These are phyloP conservation scores for Candida corydali DNA, from an alignment of 805 yeast genomes.

Conservation along the genomic window DNA sequence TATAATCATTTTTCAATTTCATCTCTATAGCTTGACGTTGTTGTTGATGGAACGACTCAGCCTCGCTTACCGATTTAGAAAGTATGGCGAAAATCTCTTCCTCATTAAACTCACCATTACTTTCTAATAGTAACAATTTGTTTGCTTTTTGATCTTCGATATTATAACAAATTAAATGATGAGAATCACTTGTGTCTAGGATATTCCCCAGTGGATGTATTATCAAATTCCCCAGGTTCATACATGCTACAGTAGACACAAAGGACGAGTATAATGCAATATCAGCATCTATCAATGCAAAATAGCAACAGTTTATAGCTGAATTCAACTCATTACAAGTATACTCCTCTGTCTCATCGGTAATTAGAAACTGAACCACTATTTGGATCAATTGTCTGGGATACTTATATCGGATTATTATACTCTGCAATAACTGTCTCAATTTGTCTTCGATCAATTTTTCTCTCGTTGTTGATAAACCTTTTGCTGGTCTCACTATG, in stretches of 20 bases:
- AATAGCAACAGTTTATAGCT: constrained; percentile 65
- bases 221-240: constrained; percentile 23
- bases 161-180: constrained; percentile 64
- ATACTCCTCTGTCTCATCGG: constrained; percentile 16
- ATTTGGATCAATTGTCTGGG: constrained; percentile 65
- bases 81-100: constrained; percentile 49
- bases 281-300: constrained; percentile 80
- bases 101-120: constrained; percentile 66
- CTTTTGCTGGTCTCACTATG: constrained; percentile 71
- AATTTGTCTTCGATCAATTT: constrained; percentile 70
- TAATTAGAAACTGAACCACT: constrained; percentile 36
- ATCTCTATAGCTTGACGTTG: constrained; percentile 45
- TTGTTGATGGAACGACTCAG: constrained; percentile 39
- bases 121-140: constrained; percentile 64
- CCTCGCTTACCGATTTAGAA: constrained; percentile 46
- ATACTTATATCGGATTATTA: constrained; percentile 57
- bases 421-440: constrained; percentile 54
- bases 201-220: constrained; percentile 45
- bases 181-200: constrained; percentile 45
- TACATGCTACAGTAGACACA: constrained; percentile 50
- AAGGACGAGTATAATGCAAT: constrained; percentile 64
- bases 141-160: constrained; percentile 47
- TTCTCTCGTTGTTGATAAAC: constrained; percentile 74
- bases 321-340: constrained; percentile 56
- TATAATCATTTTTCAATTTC: constrained; percentile 49